Evolutionary conservation across 768 basidiomycete species (phyloP), one percentile per base, ranked within the genome.

Genomic region (Lactifluus piperatus): DNA sequence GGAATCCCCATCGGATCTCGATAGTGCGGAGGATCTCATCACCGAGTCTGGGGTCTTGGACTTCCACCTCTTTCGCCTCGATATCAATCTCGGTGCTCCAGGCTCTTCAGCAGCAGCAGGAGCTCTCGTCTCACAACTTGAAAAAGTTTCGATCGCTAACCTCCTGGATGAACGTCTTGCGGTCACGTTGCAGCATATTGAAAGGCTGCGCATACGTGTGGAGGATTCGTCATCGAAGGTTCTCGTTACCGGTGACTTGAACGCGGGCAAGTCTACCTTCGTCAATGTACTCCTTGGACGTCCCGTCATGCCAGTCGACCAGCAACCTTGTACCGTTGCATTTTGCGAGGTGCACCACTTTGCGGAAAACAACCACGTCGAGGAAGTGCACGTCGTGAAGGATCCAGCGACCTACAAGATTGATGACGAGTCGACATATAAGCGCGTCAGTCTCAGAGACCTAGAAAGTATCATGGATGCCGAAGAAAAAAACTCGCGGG

Each of bases 231-330:
- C 91, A 1, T 95, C 93, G 67, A 92, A 97, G 71, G 93, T 99
- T 51, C 84, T 99, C 63, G 93, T 99, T 58, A 98, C 97, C 24
- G 97, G 97, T 60, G 97, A 99, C 70, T 79, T 99, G 59, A 99
- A 99, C 71, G 89, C 97, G 36, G 97, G 97, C 67, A 99, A 99
- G 74, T 97, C 94, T 20, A 98, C 97, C 0, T 91, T 99, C 69
- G 92, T 99, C 70, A 99, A 99, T 68, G 91, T 95, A 5, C 77
- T 99, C 34, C 82, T 99, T 5, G 79, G 93, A 47, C 81, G 93
- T 6, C 83, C 91, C 68, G 84, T 97, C 45, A 91, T 99, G 88
- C 94, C 97, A 8, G 86, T 94, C 60, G 97, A 99, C 72, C 94
- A 99, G 70, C 97, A 98, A 70, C 97, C 97, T 3, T 91, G 94